Evolutionary conservation across 306 rosid species (phyloP).

Genomic region (Hippophae gyantsensis): DNA sequence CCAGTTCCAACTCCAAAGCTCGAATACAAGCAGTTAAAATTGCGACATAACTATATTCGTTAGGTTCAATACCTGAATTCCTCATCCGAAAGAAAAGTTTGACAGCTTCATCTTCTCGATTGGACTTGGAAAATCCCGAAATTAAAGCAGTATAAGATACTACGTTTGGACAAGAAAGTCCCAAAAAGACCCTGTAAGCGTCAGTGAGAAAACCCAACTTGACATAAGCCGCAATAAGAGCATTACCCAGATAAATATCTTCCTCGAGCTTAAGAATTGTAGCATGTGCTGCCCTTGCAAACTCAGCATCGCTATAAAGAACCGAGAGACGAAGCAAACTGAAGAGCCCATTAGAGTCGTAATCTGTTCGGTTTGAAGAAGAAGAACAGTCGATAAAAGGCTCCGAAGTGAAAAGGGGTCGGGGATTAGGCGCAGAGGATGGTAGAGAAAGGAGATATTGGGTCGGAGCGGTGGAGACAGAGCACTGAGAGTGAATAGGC

Average conservation of each 20-base stretch:
- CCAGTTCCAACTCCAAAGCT: constrained; percentile 29
- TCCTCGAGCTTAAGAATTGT: constrained; percentile 33
- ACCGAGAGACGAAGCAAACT: constrained; percentile 42
- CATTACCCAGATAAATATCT: constrained; percentile 34
- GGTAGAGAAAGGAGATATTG: neutral
- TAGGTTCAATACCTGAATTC: constrained; percentile 44
- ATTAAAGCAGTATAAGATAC: constrained; percentile 56
- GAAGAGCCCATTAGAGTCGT: constrained; percentile 15
- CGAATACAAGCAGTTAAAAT: constrained; percentile 60
- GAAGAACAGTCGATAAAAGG: constrained; percentile 6
- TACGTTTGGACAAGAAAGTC: constrained; percentile 43
- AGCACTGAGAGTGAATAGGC: constrained; percentile 13
- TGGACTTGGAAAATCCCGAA: constrained; percentile 62
- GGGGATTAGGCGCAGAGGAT: neutral
- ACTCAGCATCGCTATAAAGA: constrained; percentile 30
- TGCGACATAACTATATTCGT: constrained; percentile 62
- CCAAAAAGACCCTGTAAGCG: constrained; percentile 40
- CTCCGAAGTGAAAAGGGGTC: constrained; percentile 14
- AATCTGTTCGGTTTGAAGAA: neutral
- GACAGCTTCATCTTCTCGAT: constrained; percentile 40
- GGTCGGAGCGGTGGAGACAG: constrained; percentile 17
- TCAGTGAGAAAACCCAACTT: constrained; percentile 39
- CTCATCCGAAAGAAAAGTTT: constrained; percentile 56
- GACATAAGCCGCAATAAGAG: constrained; percentile 51
- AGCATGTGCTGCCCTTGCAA: constrained; percentile 55